Evolutionary conservation across 1,284 basidiomycete species (phyloP).

Genomic region (Melampsora larici-populina): DNA sequence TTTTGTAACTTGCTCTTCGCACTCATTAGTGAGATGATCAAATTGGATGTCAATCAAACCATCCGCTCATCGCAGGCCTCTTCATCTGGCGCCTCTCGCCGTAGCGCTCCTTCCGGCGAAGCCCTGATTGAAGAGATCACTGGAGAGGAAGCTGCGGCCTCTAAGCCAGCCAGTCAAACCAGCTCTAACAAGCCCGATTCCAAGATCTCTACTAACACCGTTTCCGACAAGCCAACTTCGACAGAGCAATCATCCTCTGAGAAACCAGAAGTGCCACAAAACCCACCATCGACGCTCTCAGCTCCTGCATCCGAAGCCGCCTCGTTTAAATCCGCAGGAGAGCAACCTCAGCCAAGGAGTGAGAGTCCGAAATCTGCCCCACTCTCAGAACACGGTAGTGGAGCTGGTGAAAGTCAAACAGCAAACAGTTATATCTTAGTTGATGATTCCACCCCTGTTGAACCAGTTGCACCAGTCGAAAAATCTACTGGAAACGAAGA

Average conservation of each 20-base stretch:
- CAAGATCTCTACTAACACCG: background rate
- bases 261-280: background rate
- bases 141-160: conserved; percentile 21
- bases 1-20: background rate
- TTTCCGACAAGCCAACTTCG: conserved; percentile 5
- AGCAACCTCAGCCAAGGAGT: background rate
- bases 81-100: background rate
- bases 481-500: background rate
- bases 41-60: conserved; percentile 39
- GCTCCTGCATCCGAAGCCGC: background rate
- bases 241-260: background rate
- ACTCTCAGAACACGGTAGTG: conserved; percentile 40
- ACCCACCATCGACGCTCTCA: background rate
- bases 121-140: conserved; percentile 42
- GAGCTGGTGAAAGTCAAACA: conserved; percentile 28
- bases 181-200: background rate
- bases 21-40: conserved; percentile 36
- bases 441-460: conserved; percentile 16
- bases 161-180: background rate
- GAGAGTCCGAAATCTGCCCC: background rate
- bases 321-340: background rate
- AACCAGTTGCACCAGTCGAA: background rate
- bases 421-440: conserved; percentile 38
- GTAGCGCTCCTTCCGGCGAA: conserved; percentile 17
- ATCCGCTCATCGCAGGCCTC: conserved; percentile 17